Conservation (phyloP, 352 stramenopile genomes). For the Blastocystis hominis region DNA sequence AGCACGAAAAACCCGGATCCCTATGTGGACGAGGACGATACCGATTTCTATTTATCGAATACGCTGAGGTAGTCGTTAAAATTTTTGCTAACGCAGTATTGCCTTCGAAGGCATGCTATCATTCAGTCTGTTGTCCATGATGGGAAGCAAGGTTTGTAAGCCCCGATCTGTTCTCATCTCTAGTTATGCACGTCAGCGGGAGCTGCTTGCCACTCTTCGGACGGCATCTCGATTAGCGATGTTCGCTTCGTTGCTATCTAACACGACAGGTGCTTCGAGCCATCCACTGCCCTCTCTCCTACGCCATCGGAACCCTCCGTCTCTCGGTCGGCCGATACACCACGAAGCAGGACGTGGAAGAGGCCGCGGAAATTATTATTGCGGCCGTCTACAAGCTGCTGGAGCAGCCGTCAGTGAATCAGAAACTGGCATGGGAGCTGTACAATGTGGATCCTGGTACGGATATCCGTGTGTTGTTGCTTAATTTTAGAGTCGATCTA, state of each 20-base stretch:
- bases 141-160: slow-evolving; percentile 66
- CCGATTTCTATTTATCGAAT: slow-evolving; percentile 79
- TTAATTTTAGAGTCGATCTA: slow-evolving; percentile 7
- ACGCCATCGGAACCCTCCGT: slow-evolving; percentile 81
- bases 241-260: not conserved
- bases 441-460: slow-evolving; percentile 26
- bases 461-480: not conserved
- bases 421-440: slow-evolving; percentile 29
- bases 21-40: slow-evolving; percentile 56
- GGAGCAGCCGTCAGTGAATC: slow-evolving; percentile 17
- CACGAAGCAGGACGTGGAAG: slow-evolving; percentile 73
- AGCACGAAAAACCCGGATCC: slow-evolving; percentile 65
- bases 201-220: slow-evolving; percentile 79
- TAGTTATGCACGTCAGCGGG: slow-evolving; percentile 79
- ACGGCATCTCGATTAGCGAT: slow-evolving; percentile 42
- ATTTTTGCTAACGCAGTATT: slow-evolving; percentile 67
- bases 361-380: slow-evolving; percentile 73
- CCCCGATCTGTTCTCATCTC: not conserved
- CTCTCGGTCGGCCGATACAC: slow-evolving; percentile 82
- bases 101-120: slow-evolving; percentile 77
- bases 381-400: slow-evolving; percentile 61
- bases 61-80: slow-evolving; percentile 68
- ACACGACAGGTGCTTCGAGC: slow-evolving; percentile 74
- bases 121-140: slow-evolving; percentile 71
- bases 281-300: slow-evolving; percentile 78